phyloP scores from a whole-genome alignment of 2,329 filamentous ascomycete species.

The Fusarium mangiferae region DNA sequence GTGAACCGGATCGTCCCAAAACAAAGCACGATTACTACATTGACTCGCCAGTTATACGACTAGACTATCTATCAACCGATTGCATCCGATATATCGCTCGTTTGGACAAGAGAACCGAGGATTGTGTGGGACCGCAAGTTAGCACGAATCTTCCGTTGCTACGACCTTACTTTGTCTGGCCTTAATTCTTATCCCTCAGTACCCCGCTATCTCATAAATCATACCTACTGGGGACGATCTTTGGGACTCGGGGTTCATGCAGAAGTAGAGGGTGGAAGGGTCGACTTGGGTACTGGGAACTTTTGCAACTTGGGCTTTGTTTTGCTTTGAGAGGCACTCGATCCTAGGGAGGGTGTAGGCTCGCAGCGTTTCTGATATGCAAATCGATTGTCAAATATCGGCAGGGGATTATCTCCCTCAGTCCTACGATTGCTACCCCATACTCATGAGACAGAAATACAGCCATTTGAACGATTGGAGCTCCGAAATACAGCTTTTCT shows the following conservation, averaged over 20 bases:
- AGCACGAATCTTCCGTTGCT: neutral
- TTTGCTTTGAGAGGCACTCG: neutral
- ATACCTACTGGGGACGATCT: neutral
- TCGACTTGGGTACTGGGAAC: neutral
- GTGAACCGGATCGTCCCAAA: neutral
- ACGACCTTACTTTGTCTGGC: too few species aligned
- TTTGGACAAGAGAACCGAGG: neutral
- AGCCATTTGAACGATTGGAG: neutral
- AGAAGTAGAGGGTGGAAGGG: neutral
- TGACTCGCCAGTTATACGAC: accelerated
- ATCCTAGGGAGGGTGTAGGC: neutral
- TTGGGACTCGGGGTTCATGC: neutral
- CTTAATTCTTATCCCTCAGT: too few species aligned
- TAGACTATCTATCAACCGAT: accelerated
- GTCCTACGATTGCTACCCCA: neutral
- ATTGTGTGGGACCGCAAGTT: neutral
- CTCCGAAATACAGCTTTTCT: neutral
- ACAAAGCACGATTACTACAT: neutral
- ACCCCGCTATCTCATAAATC: too few species aligned
- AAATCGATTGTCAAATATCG: too few species aligned
- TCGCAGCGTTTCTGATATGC: too few species aligned
- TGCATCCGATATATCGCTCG: neutral
- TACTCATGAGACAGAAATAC: neutral
- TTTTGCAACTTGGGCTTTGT: neutral
- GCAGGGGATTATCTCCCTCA: neutral